phyloP scores from a whole-genome alignment of 495 filamentous ascomycete species.

The Penicillium waksmanii region DNA sequence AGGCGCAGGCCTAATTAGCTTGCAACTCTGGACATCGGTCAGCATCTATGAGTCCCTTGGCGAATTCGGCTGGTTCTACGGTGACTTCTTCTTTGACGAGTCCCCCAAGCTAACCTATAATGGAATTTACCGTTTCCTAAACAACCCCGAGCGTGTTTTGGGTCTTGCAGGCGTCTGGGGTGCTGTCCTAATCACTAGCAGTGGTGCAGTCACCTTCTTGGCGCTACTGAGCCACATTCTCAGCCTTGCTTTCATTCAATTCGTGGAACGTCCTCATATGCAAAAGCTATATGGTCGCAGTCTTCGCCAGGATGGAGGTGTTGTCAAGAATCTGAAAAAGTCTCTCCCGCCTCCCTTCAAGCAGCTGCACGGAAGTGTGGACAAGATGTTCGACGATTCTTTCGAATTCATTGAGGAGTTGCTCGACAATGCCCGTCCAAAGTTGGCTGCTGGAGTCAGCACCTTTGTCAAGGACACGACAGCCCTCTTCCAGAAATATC shows the following conservation, averaged over 20 bases:
- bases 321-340: conserved; percentile 86
- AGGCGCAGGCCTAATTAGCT: conserved; percentile 75
- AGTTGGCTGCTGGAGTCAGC: conserved; percentile 82
- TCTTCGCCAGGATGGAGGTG: conserved; percentile 82
- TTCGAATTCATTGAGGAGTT: conserved; percentile 89
- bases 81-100: conserved; percentile 91
- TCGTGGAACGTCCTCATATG: conserved; percentile 97
- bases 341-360: conserved; percentile 81
- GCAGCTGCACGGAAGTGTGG: conserved; percentile 80
- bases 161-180: conserved; percentile 97
- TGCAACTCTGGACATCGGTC: conserved; percentile 90
- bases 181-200: conserved; percentile 88
- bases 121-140: conserved; percentile 96
- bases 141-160: conserved; percentile 94
- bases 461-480: conserved; percentile 87
- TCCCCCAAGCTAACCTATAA: conserved; percentile 88
- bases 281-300: conserved; percentile 91
- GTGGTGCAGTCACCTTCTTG: conserved; percentile 77
- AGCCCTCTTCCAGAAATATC: conserved; percentile 86
- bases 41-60: conserved; percentile 97
- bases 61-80: conserved; percentile 99
- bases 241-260: conserved; percentile 84
- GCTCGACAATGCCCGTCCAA: conserved; percentile 83
- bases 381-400: conserved; percentile 83
- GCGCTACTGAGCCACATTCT: conserved; percentile 85